Evolutionary conservation across 345 rosid species (phyloP), one percentile per base, ranked within the genome.

Genomic region (Brassica juncea): DNA sequence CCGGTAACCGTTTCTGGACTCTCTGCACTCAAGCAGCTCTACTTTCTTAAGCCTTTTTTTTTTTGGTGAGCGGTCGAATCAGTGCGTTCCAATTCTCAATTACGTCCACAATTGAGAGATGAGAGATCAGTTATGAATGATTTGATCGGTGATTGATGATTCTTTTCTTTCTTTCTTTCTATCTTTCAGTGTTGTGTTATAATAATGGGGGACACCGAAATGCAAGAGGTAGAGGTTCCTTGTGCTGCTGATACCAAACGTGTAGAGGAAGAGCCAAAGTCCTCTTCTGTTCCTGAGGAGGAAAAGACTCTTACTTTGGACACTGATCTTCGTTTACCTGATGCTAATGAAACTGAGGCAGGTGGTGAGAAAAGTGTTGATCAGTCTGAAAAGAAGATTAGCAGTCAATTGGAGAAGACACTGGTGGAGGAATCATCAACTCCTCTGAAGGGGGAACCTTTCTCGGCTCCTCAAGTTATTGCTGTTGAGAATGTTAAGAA

Each of bases 191-290:
- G 9, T 44, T 44, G 1, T 30, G 32, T 30, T 44, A 44, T 37
- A 37, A 9, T 9, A 32, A 91, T 89, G 97, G 90, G 76, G 78
- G 88, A 86, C 60, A 73, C 85, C 0, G 91, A 88, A 79, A 87
- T 86, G 90, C 73, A 74, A 37, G 89, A 80, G 37, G 85, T 77
- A 55, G 90, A 83, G 21, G 66, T 84, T 72, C 70, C 76, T 9
- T 34, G 35, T 35, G 81, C 58, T 14, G 83, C 74, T 49, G 88
- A 82, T 42, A 69, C 84, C 9, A 73, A 55, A 49, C 71, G 58
- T 69, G 75, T 79, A 58, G 79, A 79, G 16, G 80, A 84, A 15
- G 83, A 76, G 66, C 63, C 84, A 3, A 76, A 66, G 59, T 52
- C 78, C 2, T 61, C 80, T 66, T 61, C 80, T 66, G 31, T 28